A percentile compares a stretch with the other conserved stretches of the same genome.
Evolutionary conservation across 139 green algal genomes (phyloP).

Genomic region (Gonium pectorale): DNA sequence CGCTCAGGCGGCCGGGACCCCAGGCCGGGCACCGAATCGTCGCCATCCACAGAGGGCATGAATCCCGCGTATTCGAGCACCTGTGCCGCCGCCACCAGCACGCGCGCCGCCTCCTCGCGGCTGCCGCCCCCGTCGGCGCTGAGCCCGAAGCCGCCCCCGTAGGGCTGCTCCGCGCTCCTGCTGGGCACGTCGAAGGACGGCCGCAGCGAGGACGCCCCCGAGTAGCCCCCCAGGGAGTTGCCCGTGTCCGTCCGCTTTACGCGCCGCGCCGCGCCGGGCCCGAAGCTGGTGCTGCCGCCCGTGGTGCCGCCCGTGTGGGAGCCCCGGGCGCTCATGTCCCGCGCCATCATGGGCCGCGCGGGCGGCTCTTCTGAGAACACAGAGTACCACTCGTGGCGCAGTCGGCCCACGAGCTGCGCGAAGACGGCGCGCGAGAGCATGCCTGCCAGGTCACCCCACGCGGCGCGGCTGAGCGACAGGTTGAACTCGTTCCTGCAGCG

Average conservation of each 20-base stretch:
- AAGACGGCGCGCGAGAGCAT: conserved; percentile 48
- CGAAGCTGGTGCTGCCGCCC: not conserved
- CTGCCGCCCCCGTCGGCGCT: not conserved
- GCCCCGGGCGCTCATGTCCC: not conserved
- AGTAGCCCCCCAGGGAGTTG: not conserved
- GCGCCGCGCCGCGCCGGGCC: too few relatives aligned
- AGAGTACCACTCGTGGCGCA: conserved; percentile 45
- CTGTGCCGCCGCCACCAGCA: conserved; percentile 28
- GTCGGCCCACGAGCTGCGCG: conserved; percentile 31
- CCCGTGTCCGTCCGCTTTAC: conserved; percentile 13
- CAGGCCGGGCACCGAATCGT: too few relatives aligned
- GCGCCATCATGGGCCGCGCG: not conserved
- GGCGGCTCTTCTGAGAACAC: conserved; percentile 25
- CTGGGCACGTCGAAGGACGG: conserved; percentile 28
- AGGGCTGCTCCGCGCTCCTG: not conserved
- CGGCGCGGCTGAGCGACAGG: conserved; percentile 33
- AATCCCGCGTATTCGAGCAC: conserved; percentile 23
- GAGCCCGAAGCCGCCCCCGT: not conserved
- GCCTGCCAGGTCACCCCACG: conserved; percentile 44
- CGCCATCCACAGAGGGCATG: not conserved
- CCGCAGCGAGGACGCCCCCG: conserved; percentile 18
- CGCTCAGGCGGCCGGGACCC: not conserved
- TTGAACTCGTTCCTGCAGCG: conserved; percentile 56
- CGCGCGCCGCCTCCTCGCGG: not conserved
- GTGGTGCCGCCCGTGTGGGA: not conserved